Evolutionary conservation across 257 asterid species (phyloP), one percentile per base, ranked within the genome.

Genomic region (Coffea eugenioides): DNA sequence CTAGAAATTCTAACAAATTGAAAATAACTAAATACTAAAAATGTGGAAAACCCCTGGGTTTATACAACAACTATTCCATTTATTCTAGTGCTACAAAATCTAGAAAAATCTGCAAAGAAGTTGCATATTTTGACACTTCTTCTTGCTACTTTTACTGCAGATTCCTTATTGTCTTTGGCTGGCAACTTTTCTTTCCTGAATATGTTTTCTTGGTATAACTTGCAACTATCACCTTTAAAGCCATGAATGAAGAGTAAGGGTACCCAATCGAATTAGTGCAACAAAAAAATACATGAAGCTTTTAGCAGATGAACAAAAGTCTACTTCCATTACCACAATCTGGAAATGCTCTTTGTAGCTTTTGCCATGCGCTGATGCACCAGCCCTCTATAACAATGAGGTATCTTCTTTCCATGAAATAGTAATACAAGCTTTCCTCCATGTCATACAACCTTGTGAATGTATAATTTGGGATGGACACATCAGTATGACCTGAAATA

Each of bases 331-430:
- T 78, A 0, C 36, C 4, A 3, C 34, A 45, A 9, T 52, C 11
- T 78, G 76, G 69, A 25, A 68, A 51, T 67, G 27, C 18, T 0
- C 1, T n/a, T 13, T 3, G 11, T 11, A 78, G 20, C 12, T 14
- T 36, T 21, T 51, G 2, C 81, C 81, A 78, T 4, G 69, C 76
- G 0, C 23, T 15, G 6, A 56, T 54, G 34, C 34, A 21, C 81
- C 81, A 34, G 11, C 51, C 76, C 54, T 78, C 76, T 54, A 69
- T 5, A 7, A 78, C 68, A 15, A 78, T 18, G 0, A 78, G 76
- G 59, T 51, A 78, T 4, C 23, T 34, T 13, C 2, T 36, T 3
- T 36, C 57, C 9, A 8, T 8, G 7, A 78, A 25, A 66, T 6
- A 3, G 25, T 54, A 31, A 20, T 21, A 16, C 54, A 78, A n/a